Evolutionary conservation across 2,329 filamentous ascomycete species (phyloP).

Genomic region (Helicocarpus griseus): DNA sequence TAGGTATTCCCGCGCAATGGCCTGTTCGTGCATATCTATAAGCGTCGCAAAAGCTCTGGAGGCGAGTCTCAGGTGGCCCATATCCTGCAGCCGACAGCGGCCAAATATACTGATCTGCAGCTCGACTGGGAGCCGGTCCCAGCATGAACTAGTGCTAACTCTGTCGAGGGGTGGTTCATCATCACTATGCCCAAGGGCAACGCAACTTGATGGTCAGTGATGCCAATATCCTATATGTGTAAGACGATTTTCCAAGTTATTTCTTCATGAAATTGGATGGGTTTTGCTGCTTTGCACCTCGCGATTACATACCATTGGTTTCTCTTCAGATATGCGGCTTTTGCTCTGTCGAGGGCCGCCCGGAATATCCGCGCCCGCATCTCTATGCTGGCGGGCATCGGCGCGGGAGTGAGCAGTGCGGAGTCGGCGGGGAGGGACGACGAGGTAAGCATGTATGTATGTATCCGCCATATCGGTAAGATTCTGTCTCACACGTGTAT

Average conservation of each 20-base stretch:
- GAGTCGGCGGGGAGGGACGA: not conserved
- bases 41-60: constrained; percentile 29
- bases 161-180: not conserved
- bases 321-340: constrained; percentile 7
- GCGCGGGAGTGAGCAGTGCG: not conserved
- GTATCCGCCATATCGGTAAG: not conserved
- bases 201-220: not conserved
- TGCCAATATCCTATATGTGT: not conserved
- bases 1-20: constrained; percentile 33
- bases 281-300: not conserved
- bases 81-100: constrained; percentile 29
- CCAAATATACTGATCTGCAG: constrained; percentile 33
- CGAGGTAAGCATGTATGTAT: not conserved
- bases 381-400: constrained; percentile 10
- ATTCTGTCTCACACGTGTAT: too few relatives aligned
- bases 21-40: constrained; percentile 29
- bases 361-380: constrained; percentile 9
- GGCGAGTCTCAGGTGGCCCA: constrained; percentile 28
- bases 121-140: constrained; percentile 33
- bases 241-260: not conserved
- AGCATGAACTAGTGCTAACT: constrained; percentile 21
- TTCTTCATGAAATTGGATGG: not conserved
- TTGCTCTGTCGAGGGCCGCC: constrained; percentile 13
- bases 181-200: not conserved
- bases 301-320: constrained; percentile 3